Evolutionary conservation across 495 filamentous ascomycete genomes (phyloP), one percentile per base, ranked within the genome.

Genomic region (Aspergillus indologenus): DNA sequence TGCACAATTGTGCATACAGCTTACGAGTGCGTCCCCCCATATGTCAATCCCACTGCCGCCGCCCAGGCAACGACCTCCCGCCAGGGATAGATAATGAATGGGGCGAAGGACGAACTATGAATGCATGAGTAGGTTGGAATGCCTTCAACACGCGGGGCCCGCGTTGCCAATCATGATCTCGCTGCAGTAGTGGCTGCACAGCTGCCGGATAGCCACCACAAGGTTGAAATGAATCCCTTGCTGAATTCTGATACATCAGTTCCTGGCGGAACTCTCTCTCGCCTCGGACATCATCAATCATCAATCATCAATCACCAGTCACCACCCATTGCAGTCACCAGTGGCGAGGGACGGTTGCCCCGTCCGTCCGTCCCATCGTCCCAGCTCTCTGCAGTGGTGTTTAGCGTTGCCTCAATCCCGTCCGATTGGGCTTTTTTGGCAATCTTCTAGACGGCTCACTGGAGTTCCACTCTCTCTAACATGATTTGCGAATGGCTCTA

Each of bases 401-500:
- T 14, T 56, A 56, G 58, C 50, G 44, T 40, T 23, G 47, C 34
- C 51, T 61, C 52, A 53, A 40, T 26, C 48, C 49, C 59, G 60
- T 64, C 61, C 57, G 56, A 67, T 64, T 64, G 61, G 65, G 57
- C 56, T 42, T 26, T n/a, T 52, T 8, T 50, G 31, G 31, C 56
- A 59, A 34, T 46, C 61, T 61, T 53, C 67, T 66, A 51, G 61
- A 62, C 42, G 58, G 59, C 49, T 48, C 51, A 59, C 59, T 65
- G 57, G 61, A 57, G 60, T 40, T 26, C 61, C 62, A 60, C 54
- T 19, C n/a, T 0, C 12, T 15, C 21, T 18, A 12, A 34, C 56
- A 2, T 62, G 53, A 66, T 61, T 65, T 45, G 65, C 47, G 23
- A 31, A 54, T 51, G 57, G 29, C 46, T 23, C 40, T 57, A 68